Evolutionary conservation across 1,139 yeast genomes (phyloP), one percentile per base, ranked within the genome.

Genomic region (Nakaseomyces glabratus): DNA sequence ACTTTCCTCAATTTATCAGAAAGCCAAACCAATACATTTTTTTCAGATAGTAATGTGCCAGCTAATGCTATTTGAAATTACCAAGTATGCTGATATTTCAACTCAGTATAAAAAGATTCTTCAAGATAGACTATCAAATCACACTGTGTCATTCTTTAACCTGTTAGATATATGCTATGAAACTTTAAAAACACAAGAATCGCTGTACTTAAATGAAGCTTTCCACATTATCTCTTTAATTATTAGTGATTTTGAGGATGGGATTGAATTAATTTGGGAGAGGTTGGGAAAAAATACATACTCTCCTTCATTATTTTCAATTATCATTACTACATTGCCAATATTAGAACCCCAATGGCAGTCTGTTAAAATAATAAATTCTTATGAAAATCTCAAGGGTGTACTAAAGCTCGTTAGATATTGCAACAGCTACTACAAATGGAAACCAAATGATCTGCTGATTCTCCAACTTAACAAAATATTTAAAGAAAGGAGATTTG

Each of bases 11-110:
- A 24, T 47, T 14, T 37, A 44, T 21, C 41, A 42, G 5, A 46
- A 42, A 26, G 51, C 56, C 4, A 56, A 55, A 37, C 49, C 58
- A 3, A 49, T 56, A 12, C 59, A 55, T 36, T 55, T 56, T 36
- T 52, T 42, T 20, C 49, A 51, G 23, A 40, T 56, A 21, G 45
- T 57, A 2, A 37, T 44, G 2, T 55, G 58, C 31, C 58, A 51
- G 33, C 22, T 55, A 5, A 39, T 52, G 42, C 38, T 53, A 17
- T 35, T 44, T 15, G 55, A 53, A 32, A 38, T 52, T n/a, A 32
- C 52, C 5, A 39, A 41, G 18, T 56, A 45, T 35, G 26, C 49
- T 3, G 43, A 41, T 24, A 31, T 42, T 4, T 35, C 57, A 2
- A 31, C 28, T 3, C 22, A 35, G 5, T 24, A 38, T 7, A 43